Evolutionary conservation across 169 alveolate genomes (phyloP).

Genomic region (Cystoisospora suis): DNA sequence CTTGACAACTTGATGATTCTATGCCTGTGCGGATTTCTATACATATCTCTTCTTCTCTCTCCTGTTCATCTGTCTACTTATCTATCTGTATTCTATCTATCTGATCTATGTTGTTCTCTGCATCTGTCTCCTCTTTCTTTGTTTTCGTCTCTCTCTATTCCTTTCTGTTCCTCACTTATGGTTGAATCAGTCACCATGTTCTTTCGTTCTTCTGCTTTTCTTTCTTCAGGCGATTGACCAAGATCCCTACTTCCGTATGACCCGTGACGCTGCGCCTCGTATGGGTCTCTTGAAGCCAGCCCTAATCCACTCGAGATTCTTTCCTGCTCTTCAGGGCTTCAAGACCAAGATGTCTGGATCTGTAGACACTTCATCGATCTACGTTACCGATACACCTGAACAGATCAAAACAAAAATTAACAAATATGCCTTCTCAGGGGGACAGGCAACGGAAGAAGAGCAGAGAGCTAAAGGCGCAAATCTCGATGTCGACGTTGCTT

Average conservation of each 20-base stretch:
- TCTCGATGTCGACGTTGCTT: constrained; percentile 95
- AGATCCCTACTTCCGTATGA: constrained; percentile 99
- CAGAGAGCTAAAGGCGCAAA: constrained; percentile 95
- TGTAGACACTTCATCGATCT: constrained; percentile 78
- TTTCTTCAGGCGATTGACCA: constrained; percentile 99
- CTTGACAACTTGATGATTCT: too few species aligned
- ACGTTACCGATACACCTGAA: constrained; percentile 93
- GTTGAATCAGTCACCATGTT: too few species aligned
- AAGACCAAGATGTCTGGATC: constrained; percentile 90
- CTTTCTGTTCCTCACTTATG: too few species aligned
- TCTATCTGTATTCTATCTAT: too few species aligned
- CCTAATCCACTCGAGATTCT: constrained; percentile 91
- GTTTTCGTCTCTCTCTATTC: too few species aligned
- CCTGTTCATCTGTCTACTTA: not conserved
- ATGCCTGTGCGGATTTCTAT: too few species aligned
- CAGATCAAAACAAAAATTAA: constrained; percentile 93
- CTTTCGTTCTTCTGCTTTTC: too few species aligned
- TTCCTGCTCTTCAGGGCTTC: constrained; percentile 97
- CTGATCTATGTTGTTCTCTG: too few species aligned
- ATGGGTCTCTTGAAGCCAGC: constrained; percentile 94
- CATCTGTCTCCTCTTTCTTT: too few species aligned
- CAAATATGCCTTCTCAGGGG: constrained; percentile 95
- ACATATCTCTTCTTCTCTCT: too few species aligned
- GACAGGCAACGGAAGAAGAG: constrained; percentile 93
- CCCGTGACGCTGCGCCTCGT: constrained; percentile 97